Evolutionary conservation across 2,329 filamentous ascomycete genomes (phyloP).

Genomic region (Lecanicillium sp.): DNA sequence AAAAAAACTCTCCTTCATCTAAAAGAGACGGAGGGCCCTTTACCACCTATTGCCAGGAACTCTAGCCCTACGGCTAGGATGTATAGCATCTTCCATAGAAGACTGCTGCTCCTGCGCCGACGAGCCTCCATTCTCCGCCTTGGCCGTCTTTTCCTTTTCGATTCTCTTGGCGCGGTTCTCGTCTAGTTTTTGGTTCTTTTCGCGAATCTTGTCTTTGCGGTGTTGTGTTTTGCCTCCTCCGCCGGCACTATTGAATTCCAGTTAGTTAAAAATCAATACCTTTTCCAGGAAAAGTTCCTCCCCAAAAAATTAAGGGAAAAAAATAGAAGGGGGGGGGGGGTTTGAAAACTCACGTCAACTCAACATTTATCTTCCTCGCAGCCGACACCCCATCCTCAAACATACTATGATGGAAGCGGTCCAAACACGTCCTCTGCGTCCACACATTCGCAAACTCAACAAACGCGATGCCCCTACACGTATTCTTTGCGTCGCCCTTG

Average conservation of each 20-base stretch:
- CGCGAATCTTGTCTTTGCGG: constrained; percentile 67
- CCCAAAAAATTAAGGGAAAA: constrained; percentile 1
- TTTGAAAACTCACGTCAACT: constrained; percentile 61
- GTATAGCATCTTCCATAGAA: constrained; percentile 31
- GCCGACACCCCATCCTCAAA: constrained; percentile 51
- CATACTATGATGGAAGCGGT: constrained; percentile 78
- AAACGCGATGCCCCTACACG: constrained; percentile 73
- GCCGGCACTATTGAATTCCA: constrained; percentile 51
- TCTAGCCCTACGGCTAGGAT: constrained; percentile 40
- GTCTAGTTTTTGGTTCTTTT: constrained; percentile 79
- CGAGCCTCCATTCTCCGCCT: constrained; percentile 16
- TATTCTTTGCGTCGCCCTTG: constrained; percentile 45
- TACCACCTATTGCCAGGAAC: constrained; percentile 15
- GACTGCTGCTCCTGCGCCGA: constrained; percentile 18
- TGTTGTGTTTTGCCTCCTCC: constrained; percentile 71
- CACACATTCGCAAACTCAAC: constrained; percentile 82
- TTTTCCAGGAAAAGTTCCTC: neutral
- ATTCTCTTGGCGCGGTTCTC: constrained; percentile 49
- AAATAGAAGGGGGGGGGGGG: constrained; percentile 2
- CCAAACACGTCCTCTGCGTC: constrained; percentile 86
- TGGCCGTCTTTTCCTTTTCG: constrained; percentile 34
- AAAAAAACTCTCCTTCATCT: too few species aligned
- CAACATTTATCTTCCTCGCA: constrained; percentile 79
- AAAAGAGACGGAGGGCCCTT: too few species aligned
- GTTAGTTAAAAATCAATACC: constrained; percentile 5